phyloP scores from a whole-genome alignment of 2,329 filamentous ascomycete genomes.

The Colletotrichum paranaense region DNA sequence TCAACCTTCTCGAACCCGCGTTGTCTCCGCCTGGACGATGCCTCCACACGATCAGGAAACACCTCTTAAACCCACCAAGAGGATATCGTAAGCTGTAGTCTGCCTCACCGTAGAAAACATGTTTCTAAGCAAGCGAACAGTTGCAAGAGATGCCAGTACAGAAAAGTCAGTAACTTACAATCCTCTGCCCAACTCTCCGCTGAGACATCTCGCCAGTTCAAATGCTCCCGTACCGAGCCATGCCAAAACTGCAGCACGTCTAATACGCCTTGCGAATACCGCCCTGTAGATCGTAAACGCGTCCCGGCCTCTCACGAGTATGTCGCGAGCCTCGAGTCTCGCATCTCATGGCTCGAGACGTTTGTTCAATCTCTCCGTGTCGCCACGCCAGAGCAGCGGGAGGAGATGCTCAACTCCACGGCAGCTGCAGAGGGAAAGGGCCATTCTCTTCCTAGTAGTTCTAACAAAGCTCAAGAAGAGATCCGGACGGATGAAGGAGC shows the following conservation, averaged over 20 bases:
- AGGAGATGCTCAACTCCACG: conserved; percentile 34
- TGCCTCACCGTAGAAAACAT: accelerated
- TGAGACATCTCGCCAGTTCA: conserved; percentile 12
- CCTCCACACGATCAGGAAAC: neutral
- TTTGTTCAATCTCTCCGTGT: conserved; percentile 29
- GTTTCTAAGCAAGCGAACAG: neutral
- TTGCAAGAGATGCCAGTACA: conserved; percentile 31
- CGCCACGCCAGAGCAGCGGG: conserved; percentile 13
- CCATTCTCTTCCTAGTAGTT: neutral
- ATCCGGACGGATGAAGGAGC: neutral
- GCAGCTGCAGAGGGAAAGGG: neutral
- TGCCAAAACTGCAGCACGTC: conserved; percentile 32
- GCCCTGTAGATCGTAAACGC: conserved; percentile 29
- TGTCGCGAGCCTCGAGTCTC: conserved; percentile 28
- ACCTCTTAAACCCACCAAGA: neutral
- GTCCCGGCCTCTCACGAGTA: conserved; percentile 32
- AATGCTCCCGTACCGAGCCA: conserved; percentile 35
- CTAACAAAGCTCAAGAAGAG: neutral
- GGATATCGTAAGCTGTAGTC: neutral
- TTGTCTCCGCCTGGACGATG: neutral
- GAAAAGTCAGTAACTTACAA: conserved; percentile 12
- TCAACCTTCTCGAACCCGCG: neutral
- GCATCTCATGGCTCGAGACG: conserved; percentile 35
- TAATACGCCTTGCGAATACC: conserved; percentile 33
- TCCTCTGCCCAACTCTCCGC: neutral